Evolutionary conservation across 768 basidiomycete genomes (phyloP), one percentile per base, ranked within the genome.

Genomic region (Galerina marginata): DNA sequence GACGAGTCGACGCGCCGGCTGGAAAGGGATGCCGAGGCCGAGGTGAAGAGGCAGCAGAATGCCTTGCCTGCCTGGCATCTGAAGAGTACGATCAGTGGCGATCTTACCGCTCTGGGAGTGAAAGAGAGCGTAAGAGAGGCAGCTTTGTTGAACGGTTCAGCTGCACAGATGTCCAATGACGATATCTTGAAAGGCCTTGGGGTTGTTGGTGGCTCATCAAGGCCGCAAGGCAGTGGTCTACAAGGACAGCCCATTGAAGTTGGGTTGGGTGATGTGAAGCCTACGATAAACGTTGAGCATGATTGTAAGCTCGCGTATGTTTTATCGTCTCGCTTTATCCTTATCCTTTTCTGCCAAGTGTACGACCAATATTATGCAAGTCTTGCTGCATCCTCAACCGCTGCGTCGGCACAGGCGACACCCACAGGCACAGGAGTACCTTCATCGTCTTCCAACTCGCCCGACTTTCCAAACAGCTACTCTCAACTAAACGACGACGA

Each of bases 61-160:
- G 86, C 88, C 0, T 79, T 99, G 46, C 97, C 97, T 1, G 81
- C 91, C 11, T 99, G 97, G 97, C 93, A 97, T 78, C 83, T 95
- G 66, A 92, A 93, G 75, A 96, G 94, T 70, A 99, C 97, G 2
- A 94, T 99, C 61, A 89, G 94, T 3, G 95, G 95, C 9, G 91
- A 96, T 65, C 78, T 95, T 61, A 97, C 96, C 0, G 90, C 93
- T 20, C 80, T 96, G 42, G 94, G 95, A 16, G 83, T 92, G 58
- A 85, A 87, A 66, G 91, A 92, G 71, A 85, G 73, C 62, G 86
- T 84, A n/a, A 77, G 88, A 58, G 74, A 81, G 25, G 82, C 83
- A 54, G 69, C 71, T 11, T 16, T 54, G 9, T 25, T 66, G 48
- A 67, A 54, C 11, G 75, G 66, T 60, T 60, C 58, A 7, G 59